phyloP scores from a whole-genome alignment of 495 filamentous ascomycete species.

The Penicillium riverlandense region DNA sequence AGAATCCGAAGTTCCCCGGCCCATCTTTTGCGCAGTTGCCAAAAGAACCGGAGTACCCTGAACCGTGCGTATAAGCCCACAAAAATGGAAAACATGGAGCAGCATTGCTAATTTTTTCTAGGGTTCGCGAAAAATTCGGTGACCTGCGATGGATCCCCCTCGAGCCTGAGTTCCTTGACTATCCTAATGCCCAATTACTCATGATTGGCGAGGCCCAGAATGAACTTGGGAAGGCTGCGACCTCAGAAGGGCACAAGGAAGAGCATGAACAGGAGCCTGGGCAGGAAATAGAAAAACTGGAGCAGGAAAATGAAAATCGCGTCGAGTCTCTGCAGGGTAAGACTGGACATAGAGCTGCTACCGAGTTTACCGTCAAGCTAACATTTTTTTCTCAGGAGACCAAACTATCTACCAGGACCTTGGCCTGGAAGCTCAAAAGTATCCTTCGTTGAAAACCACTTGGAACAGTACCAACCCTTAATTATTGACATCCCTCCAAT shows the following conservation, averaged over 20 bases:
- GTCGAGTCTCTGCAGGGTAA: slow-evolving; percentile 48
- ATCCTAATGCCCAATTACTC: slow-evolving; percentile 71
- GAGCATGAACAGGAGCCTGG: too few species aligned
- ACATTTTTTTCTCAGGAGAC: slow-evolving; percentile 30
- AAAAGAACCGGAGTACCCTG: slow-evolving; percentile 62
- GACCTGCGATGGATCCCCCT: slow-evolving; percentile 68
- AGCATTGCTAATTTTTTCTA: slow-evolving; percentile 10
- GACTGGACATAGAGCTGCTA: neutral
- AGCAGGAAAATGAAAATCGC: slow-evolving; percentile 55
- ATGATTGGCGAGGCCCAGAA: slow-evolving; percentile 69
- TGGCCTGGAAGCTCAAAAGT: slow-evolving; percentile 43
- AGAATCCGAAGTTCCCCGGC: slow-evolving; percentile 66
- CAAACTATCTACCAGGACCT: slow-evolving; percentile 49
- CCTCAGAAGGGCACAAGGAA: slow-evolving; percentile 49
- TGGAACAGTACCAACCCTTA: slow-evolving; percentile 26
- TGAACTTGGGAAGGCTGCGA: slow-evolving; percentile 51
- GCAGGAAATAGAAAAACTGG: slow-evolving; percentile 51
- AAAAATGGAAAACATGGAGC: too few species aligned
- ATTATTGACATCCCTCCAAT: neutral
- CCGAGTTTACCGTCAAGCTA: neutral
- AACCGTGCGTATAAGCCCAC: slow-evolving; percentile 46
- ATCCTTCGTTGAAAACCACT: slow-evolving; percentile 40
- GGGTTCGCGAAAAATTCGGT: slow-evolving; percentile 65
- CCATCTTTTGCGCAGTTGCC: slow-evolving; percentile 58
- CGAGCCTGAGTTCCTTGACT: slow-evolving; percentile 70